Evolutionary conservation across 2,329 filamentous ascomycete genomes (phyloP), one percentile per base, ranked within the genome.

Genomic region (Rhytidhysteron rufulum): DNA sequence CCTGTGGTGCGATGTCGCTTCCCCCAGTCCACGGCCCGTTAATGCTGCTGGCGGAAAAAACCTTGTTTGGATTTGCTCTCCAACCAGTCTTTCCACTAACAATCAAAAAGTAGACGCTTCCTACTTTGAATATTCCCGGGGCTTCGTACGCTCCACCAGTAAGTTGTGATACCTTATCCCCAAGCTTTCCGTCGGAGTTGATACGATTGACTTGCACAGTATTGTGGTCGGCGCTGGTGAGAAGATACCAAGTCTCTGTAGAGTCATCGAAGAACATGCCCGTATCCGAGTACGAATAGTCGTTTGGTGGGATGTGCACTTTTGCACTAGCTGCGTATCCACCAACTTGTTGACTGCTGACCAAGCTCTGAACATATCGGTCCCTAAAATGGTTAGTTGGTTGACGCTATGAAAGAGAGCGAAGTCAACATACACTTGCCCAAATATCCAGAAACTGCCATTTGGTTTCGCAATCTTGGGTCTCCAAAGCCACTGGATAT

Each of bases 71-170:
- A 40, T 81, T 82, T 3, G 77, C 57, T 38, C 72, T 63, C 74
- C 72, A 78, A 1, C 48, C 51, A 20, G 58, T 56, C 31, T 59
- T 54, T 6, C 50, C 49, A 1, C 72, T 77, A 2, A 75, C 79
- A 50, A 84, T 80, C 57, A 83, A 74, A 57, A 74, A 83, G 56
- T 82, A 84, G 0, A 69, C 69, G 4, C 68, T 72, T 10, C 72
- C 66, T 2, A 70, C 69, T 59, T 83, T 83, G 36, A 80, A 54
- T 31, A 83, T 69, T 0, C 80, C 79, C 0, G 80, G 80, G 0
- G 79, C 71, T 55, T 84, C 80, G 40, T 76, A 73, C 34, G 72
- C 67, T 40, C 74, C 66, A 3, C 54, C 68, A 47, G 68, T 67
- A 8, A 52, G 41, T 2, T 60, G 55, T 44, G 68, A 68, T 21